Conservation (phyloP, 148 eudicot species). For the Amaranthus palmeri region DNA sequence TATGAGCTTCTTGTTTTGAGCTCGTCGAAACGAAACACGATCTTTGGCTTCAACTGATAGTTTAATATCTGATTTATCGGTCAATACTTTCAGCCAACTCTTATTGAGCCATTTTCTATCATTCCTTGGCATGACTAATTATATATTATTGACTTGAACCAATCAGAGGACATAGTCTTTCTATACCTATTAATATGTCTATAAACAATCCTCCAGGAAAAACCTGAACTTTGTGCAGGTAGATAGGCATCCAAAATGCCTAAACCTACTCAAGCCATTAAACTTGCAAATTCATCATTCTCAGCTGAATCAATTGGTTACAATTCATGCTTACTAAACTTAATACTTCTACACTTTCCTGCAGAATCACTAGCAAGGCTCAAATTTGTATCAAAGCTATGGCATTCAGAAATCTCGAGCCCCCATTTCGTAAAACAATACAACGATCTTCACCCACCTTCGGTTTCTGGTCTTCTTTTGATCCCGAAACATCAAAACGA, state of each 20-base stretch:
- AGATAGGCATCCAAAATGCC: constrained; percentile 7
- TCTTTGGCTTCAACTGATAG: no score
- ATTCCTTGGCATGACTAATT: no score
- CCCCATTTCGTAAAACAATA: constrained; percentile 12
- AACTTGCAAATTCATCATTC: neutral
- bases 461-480: constrained; percentile 17
- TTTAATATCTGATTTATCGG: no score
- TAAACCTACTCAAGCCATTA: neutral
- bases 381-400: constrained; percentile 10
- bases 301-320: constrained; percentile 17
- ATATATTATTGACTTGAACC: no score
- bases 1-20: no score
- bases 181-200: neutral
- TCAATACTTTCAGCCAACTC: no score
- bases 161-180: constrained; percentile 4
- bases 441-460: constrained; percentile 16
- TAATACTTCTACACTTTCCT: neutral
- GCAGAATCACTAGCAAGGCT: neutral
- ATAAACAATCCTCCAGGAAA: neutral
- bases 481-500: constrained; percentile 7
- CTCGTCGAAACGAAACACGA: no score
- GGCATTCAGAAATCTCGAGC: constrained; percentile 13
- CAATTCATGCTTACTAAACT: neutral
- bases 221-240: neutral
- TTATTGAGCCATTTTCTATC: no score